Base-by-base conservation (phyloP, 495 filamentous ascomycete genomes). In the Recurvomyces mirabilis region DNA sequence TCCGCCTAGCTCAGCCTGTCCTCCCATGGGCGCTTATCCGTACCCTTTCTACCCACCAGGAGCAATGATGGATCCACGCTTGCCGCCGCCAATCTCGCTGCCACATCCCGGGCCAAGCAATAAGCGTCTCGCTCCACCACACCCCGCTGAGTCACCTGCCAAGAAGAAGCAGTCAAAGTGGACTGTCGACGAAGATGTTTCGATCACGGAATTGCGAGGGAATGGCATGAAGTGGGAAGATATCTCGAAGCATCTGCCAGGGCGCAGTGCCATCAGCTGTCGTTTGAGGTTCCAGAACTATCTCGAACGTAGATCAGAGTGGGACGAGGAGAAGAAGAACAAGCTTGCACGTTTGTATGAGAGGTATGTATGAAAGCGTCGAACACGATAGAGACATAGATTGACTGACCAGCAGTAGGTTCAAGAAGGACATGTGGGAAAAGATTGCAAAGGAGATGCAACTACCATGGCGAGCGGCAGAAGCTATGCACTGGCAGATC, bases 211-310 rank as follows among this genome's bases (percentile, higher is more conserved):
- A 56, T 72, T 98, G 44, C 77, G 91, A 20, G 84, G 84, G 24
- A 78, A 73, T 51, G 85, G 85, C 9, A 91, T 93, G 82, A 96
- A 95, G 56, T 98, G 91, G 91, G 91, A 95, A 51, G 93, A 98
- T 63, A 94, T 98, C 58, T 87, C 83, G 43, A 85, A 84, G 66
- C 74, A 77, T 14, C 69, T 96, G 18, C 87, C 88, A 1, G 91
- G 89, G 43, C 78, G 91, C 47, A 94, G 84, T 63, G 78, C 85
- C 31, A 94, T 94, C 54, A 87, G 84, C 46, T 98, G 91, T 63
- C 78, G 91, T 18, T 71, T 98, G 32, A 87, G 94, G 53, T 98
- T 94, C 63, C 91, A 98, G 51, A 98, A 98, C 58, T 98, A 96
- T 60, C 71, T 95, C 38, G 93, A 98, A 62, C 73, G 84, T 55